These are phyloP conservation scores for Solidago caesia DNA, from an alignment of 129 eudicot genomes.

Conservation along the genomic window DNA sequence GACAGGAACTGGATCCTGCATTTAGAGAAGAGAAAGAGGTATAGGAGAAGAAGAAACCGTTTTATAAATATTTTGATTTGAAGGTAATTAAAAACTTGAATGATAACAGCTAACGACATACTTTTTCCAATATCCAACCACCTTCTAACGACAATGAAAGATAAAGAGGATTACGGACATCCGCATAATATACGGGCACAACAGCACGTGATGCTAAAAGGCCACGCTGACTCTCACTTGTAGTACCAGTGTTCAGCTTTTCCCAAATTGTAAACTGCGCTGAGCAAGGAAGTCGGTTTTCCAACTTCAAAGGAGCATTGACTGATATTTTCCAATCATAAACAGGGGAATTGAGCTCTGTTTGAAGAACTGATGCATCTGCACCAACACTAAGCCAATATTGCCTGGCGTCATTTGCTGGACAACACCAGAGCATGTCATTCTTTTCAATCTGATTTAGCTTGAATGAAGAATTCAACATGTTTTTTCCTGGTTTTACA, in stretches of 20 bases:
- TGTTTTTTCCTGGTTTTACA: constrained; percentile 53
- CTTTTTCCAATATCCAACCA: constrained; percentile 95
- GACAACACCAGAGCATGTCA: constrained; percentile 75
- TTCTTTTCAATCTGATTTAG: constrained; percentile 81
- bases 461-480: constrained; percentile 43
- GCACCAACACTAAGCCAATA: constrained; percentile 82
- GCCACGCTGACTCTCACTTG: constrained; percentile 72
- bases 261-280: constrained; percentile 82
- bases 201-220: constrained; percentile 69
- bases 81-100: neutral
- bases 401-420: constrained; percentile 42
- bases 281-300: constrained; percentile 96
- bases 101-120: constrained; percentile 12
- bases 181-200: constrained; percentile 75
- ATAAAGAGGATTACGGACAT: constrained; percentile 69
- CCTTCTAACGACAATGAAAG: constrained; percentile 66
- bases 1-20: constrained; percentile 82
- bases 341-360: constrained; percentile 87
- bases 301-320: constrained; percentile 87
- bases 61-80: neutral
- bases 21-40: constrained; percentile 13
- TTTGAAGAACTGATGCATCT: constrained; percentile 94
- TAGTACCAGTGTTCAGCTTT: constrained; percentile 51
- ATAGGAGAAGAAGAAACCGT: neutral
- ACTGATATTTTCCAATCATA: constrained; percentile 93